Conservation (phyloP, 1,139 yeast species). For the Taiozyma sp. region DNA sequence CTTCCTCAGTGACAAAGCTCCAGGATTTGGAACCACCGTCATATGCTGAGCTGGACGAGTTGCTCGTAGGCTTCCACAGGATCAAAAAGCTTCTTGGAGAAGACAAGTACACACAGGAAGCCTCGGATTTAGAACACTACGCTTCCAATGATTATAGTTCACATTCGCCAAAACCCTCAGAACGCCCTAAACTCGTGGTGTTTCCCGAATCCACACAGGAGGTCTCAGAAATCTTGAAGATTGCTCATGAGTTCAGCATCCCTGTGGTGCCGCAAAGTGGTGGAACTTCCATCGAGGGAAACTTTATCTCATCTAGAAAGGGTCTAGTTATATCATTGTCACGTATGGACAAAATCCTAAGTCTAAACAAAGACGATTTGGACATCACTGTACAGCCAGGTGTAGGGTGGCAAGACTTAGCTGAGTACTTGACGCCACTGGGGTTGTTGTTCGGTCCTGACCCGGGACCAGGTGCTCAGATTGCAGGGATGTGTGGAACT, state of each 20-base stretch:
- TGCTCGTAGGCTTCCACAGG: constrained; percentile 7
- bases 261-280: constrained; percentile 81
- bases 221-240: constrained; percentile 55
- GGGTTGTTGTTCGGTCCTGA: constrained; percentile 62
- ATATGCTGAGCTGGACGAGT: constrained; percentile 24
- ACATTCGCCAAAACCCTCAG: constrained; percentile 26
- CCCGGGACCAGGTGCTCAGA: constrained; percentile 78
- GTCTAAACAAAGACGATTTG: constrained; percentile 51
- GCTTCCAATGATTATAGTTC: constrained; percentile 21
- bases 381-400: constrained; percentile 69
- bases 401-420: constrained; percentile 66
- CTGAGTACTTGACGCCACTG: constrained; percentile 45
- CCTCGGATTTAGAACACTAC: constrained; percentile 15
- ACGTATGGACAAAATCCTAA: constrained; percentile 47
- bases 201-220: constrained; percentile 62
- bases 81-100: constrained; percentile 10
- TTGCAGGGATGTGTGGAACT: constrained; percentile 73
- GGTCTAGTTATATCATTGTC: constrained; percentile 51
- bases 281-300: constrained; percentile 82
- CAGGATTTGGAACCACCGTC: constrained; percentile 25
- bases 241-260: constrained; percentile 56
- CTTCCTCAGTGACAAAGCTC: constrained; percentile 30
- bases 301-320: constrained; percentile 61
- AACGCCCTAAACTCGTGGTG: constrained; percentile 51
- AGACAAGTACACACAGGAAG: constrained; percentile 12